Evolutionary conservation across 768 basidiomycete genomes (phyloP), one percentile per base, ranked within the genome.

Genomic region (Leccinum boreale): DNA sequence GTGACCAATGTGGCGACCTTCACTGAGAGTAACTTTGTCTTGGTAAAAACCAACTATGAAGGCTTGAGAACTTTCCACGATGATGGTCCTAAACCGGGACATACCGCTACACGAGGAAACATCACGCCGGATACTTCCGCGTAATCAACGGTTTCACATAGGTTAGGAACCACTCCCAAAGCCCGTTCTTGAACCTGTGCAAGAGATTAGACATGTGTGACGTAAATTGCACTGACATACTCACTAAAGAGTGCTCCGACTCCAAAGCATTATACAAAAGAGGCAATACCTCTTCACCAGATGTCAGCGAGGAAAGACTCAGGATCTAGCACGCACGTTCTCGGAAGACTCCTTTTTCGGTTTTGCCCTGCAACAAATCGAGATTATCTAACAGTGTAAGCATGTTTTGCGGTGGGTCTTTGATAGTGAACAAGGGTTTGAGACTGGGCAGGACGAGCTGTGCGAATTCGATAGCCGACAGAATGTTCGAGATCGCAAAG

Each of bases 391-490:
- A 73, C 24, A 99, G 75, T 0, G 94, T 94, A 52, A 98, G 73
- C 92, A 98, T 96, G 62, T 95, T 97, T 73, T 98, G 95, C 0
- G 96, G 95, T 17, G 97, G 96, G 65, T 99, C 97, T 70, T 90
- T 94, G 67, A 98, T 77, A 0, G 77, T 79, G 62, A 99, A 99
- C 17, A 99, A 74, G 0, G 95, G 96, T 67, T 90, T 94, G 35
- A 98, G 79, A 65, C 86, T 89, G 1, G 94, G 93, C 4, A 98
- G 77, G 3, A 98, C 94, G 54, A 82, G 77, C 17, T 78, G 77
- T 0, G 88, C 87, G 67, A 99, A 99, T 66, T 95, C 93, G 14
- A 79, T 67, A 5, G 92, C 81, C 6, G 89, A 84, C 50, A 98
- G 76, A 23, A 85, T 79, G 58, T 81, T 84, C 21, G 93, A 86